phyloP scores from a whole-genome alignment of 2,329 filamentous ascomycete species.

The Colletotrichum phormii region DNA sequence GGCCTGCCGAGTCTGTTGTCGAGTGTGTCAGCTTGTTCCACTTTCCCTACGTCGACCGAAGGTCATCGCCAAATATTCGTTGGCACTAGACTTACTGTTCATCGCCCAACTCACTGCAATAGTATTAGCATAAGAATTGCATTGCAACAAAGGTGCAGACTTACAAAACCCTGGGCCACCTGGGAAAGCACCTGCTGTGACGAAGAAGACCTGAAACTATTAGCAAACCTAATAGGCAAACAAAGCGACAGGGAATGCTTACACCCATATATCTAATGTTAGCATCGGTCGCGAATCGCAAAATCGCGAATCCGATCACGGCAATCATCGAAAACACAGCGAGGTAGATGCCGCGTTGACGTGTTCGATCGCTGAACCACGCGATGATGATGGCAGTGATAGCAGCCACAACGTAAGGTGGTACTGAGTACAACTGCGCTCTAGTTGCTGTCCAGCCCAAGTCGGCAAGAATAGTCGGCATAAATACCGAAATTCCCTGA shows the following conservation, averaged over 20 bases:
- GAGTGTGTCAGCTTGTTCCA: slow-evolving; percentile 52
- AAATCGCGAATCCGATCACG: slow-evolving; percentile 62
- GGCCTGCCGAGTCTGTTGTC: slow-evolving; percentile 62
- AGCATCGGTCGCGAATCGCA: slow-evolving; percentile 55
- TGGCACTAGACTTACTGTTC: slow-evolving; percentile 55
- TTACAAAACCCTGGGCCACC: slow-evolving; percentile 64
- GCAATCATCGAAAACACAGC: slow-evolving; percentile 54
- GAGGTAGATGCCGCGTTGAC: slow-evolving; percentile 54
- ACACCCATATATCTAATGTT: slow-evolving; percentile 60
- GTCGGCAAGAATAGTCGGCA: slow-evolving; percentile 59
- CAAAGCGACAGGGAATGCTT: not conserved
- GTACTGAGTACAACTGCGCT: slow-evolving; percentile 58
- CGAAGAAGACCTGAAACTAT: slow-evolving; percentile 59
- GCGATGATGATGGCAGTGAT: slow-evolving; percentile 52
- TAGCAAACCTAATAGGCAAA: not conserved
- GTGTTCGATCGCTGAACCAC: slow-evolving; percentile 52
- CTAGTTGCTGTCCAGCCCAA: slow-evolving; percentile 52
- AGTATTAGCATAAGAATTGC: not conserved
- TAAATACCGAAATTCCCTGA: slow-evolving; percentile 62
- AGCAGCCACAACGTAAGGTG: slow-evolving; percentile 56
- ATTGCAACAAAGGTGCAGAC: not conserved
- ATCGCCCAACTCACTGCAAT: slow-evolving; percentile 62
- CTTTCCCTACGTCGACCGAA: not conserved
- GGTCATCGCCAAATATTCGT: not conserved
- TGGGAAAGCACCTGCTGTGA: slow-evolving; percentile 67